A percentile compares a stretch with the other conserved stretches of the same genome.
Evolutionary conservation across 2,329 filamentous ascomycete species (phyloP).

Genomic region (Ophiostoma ulmi): DNA sequence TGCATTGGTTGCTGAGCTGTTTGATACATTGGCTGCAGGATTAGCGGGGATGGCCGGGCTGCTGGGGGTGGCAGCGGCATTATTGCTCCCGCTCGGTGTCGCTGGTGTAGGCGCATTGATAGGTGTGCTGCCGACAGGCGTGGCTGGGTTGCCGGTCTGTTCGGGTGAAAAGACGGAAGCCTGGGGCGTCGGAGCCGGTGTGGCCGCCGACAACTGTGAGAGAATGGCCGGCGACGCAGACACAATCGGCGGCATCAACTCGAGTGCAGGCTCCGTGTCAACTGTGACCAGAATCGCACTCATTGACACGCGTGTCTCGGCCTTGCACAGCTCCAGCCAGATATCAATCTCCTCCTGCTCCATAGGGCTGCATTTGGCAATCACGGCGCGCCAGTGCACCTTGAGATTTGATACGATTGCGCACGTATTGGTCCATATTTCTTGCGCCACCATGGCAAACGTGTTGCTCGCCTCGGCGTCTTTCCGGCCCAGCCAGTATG

Average conservation of each 20-base stretch:
- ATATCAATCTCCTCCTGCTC: constrained; percentile 59
- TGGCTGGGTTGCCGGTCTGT: constrained; percentile 47
- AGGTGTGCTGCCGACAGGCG: constrained; percentile 40
- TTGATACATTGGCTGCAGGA: not conserved
- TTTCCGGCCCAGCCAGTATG: constrained; percentile 65
- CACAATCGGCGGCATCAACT: constrained; percentile 53
- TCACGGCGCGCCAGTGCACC: constrained; percentile 71
- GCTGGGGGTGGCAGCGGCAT: constrained; percentile 8
- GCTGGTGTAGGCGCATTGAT: constrained; percentile 24
- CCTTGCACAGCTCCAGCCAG: constrained; percentile 51
- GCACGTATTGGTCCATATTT: constrained; percentile 73
- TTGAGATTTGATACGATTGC: constrained; percentile 66
- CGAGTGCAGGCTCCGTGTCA: constrained; percentile 59
- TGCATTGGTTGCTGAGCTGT: not conserved
- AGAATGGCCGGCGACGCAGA: constrained; percentile 45
- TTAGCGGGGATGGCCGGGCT: constrained; percentile 18
- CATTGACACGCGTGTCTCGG: constrained; percentile 47
- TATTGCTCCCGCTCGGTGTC: constrained; percentile 27
- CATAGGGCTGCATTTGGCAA: constrained; percentile 67
- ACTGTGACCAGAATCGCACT: constrained; percentile 59
- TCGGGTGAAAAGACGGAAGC: constrained; percentile 57
- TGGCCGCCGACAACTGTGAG: constrained; percentile 45
- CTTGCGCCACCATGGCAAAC: constrained; percentile 61
- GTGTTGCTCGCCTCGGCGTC: constrained; percentile 46
- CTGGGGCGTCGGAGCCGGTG: constrained; percentile 65